Base-by-base conservation (phyloP, 371 early-diverging fungal genomes). In the Syncephalastrum racemosum region DNA sequence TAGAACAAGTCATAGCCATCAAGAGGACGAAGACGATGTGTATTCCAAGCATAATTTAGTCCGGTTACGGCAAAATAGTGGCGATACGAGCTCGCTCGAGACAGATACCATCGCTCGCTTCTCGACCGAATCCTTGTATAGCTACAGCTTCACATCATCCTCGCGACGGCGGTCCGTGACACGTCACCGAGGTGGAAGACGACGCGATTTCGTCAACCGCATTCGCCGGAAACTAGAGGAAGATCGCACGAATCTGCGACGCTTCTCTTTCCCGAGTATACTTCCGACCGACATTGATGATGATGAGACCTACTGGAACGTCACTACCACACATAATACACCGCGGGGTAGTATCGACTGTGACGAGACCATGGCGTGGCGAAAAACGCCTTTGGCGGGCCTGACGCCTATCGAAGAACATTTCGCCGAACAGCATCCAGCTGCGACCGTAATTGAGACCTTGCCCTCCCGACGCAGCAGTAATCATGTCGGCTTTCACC, bases 121-220 rank as follows among this genome's bases (percentile, higher is more conserved):
- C 57, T 78, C 78, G 36, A 70, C 77, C 46, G 79, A 83, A 50
- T 83, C 85, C 0, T 52, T 85, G 2, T 81, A 83, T 50, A 82
- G 82, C 22, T 83, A 72, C 58, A 82, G 82, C n/a, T 83, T 83
- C 60, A 75, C 79, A 1, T 72, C 70, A 13, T 61, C 75, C 7
- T 66, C 71, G 23, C 52, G 74, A 40, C 64, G 72, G 22, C 73
- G 74, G 52, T 66, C 70, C 31, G 61, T 82, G 47, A 78, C 61
- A 47, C 71, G 78, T 5, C 59, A 53, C 25, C 36, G 36, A 10
- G 36, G 36, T 12, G 12, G 10, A 31, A 31, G 36, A 40, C 80
- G 79, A 7, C 72, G 81, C 58, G 84, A 83, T 59, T 75, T 79
- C 62, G 79, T 82, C 73, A 80, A 80, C 53, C 77, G 74, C 43